These are phyloP conservation scores for Zopfochytrium polystomum DNA, from an alignment of 371 early-diverging fungal genomes.

Conservation along the genomic window DNA sequence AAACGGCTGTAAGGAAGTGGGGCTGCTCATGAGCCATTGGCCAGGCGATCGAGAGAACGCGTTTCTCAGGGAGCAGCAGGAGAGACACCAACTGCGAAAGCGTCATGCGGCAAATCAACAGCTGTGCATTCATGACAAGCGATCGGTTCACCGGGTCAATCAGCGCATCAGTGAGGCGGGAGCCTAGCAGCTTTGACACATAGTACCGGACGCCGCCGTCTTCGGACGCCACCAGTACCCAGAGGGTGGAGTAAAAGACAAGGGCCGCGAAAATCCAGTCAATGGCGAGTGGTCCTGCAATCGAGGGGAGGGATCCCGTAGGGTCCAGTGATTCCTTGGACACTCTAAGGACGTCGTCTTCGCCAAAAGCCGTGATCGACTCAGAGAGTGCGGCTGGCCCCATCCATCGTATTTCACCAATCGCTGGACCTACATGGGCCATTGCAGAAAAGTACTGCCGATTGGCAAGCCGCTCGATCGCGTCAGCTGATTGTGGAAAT, in stretches of 20 bases:
- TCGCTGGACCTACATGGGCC: slow-evolving; percentile 15
- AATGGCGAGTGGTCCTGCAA: slow-evolving; percentile 11
- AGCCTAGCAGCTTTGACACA: slow-evolving; percentile 7
- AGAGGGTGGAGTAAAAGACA: slow-evolving; percentile 25
- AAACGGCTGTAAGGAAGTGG: neutral
- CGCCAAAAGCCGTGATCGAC: neutral
- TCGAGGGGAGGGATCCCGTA: slow-evolving; percentile 2
- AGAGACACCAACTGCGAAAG: slow-evolving; percentile 6
- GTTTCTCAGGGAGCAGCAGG: slow-evolving; percentile 7
- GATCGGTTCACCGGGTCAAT: slow-evolving; percentile 10
- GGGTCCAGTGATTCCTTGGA: slow-evolving; percentile 16
- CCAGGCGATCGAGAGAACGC: slow-evolving; percentile 4
- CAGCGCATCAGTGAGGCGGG: neutral
- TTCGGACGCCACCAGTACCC: slow-evolving; percentile 11
- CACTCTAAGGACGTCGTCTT: neutral
- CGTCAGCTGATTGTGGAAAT: slow-evolving; percentile 22
- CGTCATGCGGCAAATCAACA: slow-evolving; percentile 15
- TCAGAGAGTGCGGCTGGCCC: slow-evolving; percentile 13
- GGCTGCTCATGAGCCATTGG: no score
- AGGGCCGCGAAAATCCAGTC: slow-evolving; percentile 12
- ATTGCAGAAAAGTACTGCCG: slow-evolving; percentile 9
- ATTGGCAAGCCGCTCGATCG: slow-evolving; percentile 13
- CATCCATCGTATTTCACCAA: slow-evolving; percentile 25
- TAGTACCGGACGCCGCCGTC: slow-evolving; percentile 14
- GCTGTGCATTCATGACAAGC: slow-evolving; percentile 9